A percentile compares a stretch with the other conserved stretches of the same genome.
These are phyloP conservation scores for Aspergillus affinis DNA, from an alignment of 495 filamentous ascomycete species.

Conservation along the genomic window DNA sequence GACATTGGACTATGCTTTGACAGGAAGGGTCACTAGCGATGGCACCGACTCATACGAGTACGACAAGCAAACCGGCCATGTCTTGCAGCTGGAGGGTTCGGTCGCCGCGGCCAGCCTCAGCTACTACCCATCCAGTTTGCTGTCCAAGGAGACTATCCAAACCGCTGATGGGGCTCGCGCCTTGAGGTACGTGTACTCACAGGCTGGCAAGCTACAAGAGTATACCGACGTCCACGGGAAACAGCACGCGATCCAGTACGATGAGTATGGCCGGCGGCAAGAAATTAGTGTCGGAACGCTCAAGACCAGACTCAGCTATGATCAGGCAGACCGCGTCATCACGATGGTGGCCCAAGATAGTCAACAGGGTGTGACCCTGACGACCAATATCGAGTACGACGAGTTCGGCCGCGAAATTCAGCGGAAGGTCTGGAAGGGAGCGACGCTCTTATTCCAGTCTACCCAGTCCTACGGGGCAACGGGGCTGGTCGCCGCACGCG, in stretches of 20 bases:
- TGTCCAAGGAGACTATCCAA: too few relatives aligned
- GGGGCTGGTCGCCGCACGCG: too few relatives aligned
- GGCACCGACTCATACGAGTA: too few relatives aligned
- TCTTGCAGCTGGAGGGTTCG: too few relatives aligned
- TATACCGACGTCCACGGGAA: constrained; percentile 10
- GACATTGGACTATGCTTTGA: too few relatives aligned
- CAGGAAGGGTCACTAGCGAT: too few relatives aligned
- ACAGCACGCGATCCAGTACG: constrained; percentile 4
- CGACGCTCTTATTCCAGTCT: background rate
- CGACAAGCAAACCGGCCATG: too few relatives aligned
- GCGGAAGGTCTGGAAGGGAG: background rate
- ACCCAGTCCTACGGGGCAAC: too few relatives aligned
- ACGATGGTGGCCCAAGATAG: background rate
- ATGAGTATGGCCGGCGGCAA: constrained; percentile 1
- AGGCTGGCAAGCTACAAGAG: constrained; percentile 2
- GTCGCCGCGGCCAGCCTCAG: too few relatives aligned
- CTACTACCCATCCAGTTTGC: too few relatives aligned
- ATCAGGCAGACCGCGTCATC: background rate
- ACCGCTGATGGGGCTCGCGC: too few relatives aligned
- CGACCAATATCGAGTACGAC: constrained; percentile 1
- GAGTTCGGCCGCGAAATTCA: constrained; percentile 11
- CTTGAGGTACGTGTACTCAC: constrained; percentile 3
- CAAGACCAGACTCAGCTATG: background rate
- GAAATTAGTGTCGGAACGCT: background rate
- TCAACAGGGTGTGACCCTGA: background rate